These are phyloP conservation scores for Aspergillus sp. DNA, from an alignment of 2,329 filamentous ascomycete genomes.

Conservation along the genomic window DNA sequence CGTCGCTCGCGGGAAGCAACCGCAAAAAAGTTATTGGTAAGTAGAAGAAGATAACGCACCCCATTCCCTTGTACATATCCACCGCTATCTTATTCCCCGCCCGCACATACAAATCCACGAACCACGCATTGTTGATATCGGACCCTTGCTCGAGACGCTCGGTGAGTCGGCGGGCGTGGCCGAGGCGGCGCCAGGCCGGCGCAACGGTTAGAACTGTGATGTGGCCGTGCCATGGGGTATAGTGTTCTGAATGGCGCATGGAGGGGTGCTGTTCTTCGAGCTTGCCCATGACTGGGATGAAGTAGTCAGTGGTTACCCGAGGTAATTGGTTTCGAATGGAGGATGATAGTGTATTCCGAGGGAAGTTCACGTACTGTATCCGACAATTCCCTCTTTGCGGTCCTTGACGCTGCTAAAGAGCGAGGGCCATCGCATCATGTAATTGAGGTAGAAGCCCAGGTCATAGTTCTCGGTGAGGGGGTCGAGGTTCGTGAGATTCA, in stretches of 20 bases:
- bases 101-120: conserved; percentile 92
- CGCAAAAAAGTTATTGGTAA: background rate
- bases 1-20: background rate
- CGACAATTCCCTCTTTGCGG: conserved; percentile 83
- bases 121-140: conserved; percentile 85
- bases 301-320: background rate
- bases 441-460: conserved; percentile 91
- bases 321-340: background rate
- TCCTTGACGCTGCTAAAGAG: conserved; percentile 93
- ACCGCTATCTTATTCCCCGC: conserved; percentile 88
- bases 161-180: conserved; percentile 83
- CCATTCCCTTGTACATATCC: conserved; percentile 85
- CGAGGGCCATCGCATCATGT: conserved; percentile 93
- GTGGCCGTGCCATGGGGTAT: conserved; percentile 99
- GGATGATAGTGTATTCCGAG: background rate
- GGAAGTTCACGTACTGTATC: conserved; percentile 72
- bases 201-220: conserved; percentile 95
- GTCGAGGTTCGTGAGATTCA: conserved; percentile 95
- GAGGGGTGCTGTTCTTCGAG: conserved; percentile 82
- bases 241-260: conserved; percentile 77
- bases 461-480: conserved; percentile 98
- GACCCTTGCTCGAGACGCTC: conserved; percentile 80
- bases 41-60: conserved; percentile 54
- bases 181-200: conserved; percentile 80
- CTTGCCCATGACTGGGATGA: conserved; percentile 84